Base-by-base conservation (phyloP, 805 yeast genomes). In the Debaryomyces castellii region DNA sequence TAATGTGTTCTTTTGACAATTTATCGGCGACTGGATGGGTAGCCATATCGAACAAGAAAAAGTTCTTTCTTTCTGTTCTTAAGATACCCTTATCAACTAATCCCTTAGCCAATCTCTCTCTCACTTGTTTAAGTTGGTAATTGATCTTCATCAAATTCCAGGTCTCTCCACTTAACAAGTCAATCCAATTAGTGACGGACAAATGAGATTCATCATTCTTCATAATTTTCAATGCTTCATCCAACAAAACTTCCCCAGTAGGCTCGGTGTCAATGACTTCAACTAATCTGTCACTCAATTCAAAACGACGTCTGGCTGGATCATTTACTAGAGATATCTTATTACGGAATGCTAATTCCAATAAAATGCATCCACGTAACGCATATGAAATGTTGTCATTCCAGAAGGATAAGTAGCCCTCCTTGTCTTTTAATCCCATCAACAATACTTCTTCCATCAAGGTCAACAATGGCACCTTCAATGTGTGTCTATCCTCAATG, bases 371-470 rank as follows among this genome's bases (percentile, higher is more conserved):
- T 10, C 99, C 99, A 58, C 99, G 82, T 48, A 94, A 76, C 1
- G 97, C 96, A 69, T 94, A 94, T 20, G 97, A 89, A 44, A 94
- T 91, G 67, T 89, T 91, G 67, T 94, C 99, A 63, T 94, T 94
- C 99, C 99, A 94, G 69, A 94, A 94, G 23, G 97, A 89, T 38
- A 94, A 74, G 65, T 92, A 90, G 10, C 99, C 99, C 67, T 94
- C 98, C 57, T 87, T 87, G 67, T 94, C 98, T 61, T 92, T 91
- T 53, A 94, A 77, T 4, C 99, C 99, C 73, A 94, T 79, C 51
- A 94, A 76, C 52, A 94, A 73, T 5, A 94, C 97, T 67, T 94
- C 99, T 67, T 94, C 99, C 97, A 94, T 90, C 53, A 94, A 71
- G 0, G 99, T 94, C 54, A 94, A 74, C 36, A 82, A 72, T 1